Percentiles rank a stretch among this genome's conserved stretches.
Evolutionary conservation across 345 rosid genomes (phyloP).

Genomic region (Trapa bicornis): DNA sequence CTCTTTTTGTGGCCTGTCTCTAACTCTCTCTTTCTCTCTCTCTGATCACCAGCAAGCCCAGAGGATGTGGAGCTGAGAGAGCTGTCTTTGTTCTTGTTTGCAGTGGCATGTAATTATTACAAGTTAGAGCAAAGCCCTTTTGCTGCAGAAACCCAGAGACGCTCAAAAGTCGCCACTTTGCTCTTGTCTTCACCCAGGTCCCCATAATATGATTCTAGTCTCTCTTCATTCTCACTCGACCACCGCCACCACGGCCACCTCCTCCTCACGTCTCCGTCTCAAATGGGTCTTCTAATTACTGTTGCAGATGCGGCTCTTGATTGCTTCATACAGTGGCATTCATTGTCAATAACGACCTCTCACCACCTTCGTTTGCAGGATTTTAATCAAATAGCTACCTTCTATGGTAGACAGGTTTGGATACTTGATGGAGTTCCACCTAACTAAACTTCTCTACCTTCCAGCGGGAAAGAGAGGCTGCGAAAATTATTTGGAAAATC

Average conservation of each 20-base stretch:
- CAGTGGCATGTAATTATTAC: background rate
- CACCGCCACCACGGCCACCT: no score
- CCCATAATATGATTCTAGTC: slow-evolving; percentile 23
- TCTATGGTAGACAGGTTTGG: no score
- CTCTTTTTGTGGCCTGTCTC: background rate
- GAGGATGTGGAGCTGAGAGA: background rate
- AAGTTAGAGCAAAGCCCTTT: background rate
- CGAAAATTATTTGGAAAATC: no score
- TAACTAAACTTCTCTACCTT: no score
- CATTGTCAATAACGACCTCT: slow-evolving; percentile 27
- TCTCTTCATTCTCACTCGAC: no score
- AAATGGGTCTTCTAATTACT: slow-evolving; percentile 10
- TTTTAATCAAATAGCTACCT: background rate
- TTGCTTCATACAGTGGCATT: slow-evolving; percentile 9
- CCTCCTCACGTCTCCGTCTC: slow-evolving; percentile 14
- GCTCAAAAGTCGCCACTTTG: slow-evolving; percentile 10
- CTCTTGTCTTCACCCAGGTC: slow-evolving; percentile 41
- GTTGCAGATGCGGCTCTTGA: background rate
- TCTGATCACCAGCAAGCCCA: slow-evolving; percentile 9
- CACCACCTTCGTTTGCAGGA: slow-evolving; percentile 18
- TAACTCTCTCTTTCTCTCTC: background rate
- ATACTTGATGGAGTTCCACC: no score
- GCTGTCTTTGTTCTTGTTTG: background rate
- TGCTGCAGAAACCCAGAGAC: slow-evolving; percentile 17
- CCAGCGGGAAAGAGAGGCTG: no score